Evolutionary conservation across 2,329 filamentous ascomycete genomes (phyloP).

Genomic region (Cercospora nicotianae): DNA sequence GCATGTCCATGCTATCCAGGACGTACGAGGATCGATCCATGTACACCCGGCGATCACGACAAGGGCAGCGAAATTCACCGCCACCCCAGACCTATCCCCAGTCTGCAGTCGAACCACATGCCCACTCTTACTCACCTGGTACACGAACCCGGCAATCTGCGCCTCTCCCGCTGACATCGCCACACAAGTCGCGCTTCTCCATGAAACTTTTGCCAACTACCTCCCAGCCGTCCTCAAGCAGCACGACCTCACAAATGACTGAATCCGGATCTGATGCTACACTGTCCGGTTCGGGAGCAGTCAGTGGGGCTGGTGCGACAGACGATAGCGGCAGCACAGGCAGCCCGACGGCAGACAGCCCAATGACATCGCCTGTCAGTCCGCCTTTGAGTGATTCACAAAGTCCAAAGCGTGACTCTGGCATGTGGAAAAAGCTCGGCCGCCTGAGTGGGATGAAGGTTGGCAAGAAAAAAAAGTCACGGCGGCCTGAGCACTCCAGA

Average conservation of each 20-base stretch:
- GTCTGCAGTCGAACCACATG: slow-evolving; percentile 32
- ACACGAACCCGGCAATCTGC: slow-evolving; percentile 35
- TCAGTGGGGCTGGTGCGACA: slow-evolving; percentile 49
- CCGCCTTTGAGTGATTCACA: slow-evolving; percentile 54
- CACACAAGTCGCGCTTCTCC: slow-evolving; percentile 38
- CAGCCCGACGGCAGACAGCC: slow-evolving; percentile 50
- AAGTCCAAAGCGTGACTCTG: slow-evolving; percentile 39
- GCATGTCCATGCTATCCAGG: slow-evolving; percentile 35
- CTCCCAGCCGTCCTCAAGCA: slow-evolving; percentile 31
- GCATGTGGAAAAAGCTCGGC: slow-evolving; percentile 43
- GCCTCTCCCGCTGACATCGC: slow-evolving; percentile 36
- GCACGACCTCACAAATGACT: slow-evolving; percentile 19
- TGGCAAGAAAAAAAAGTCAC: slow-evolving; percentile 38
- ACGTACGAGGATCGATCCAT: slow-evolving; percentile 43
- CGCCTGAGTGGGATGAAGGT: slow-evolving; percentile 41
- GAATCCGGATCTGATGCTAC: slow-evolving; percentile 31
- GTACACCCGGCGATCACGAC: slow-evolving; percentile 29
- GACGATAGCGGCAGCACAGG: slow-evolving; percentile 67
- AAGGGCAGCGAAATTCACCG: slow-evolving; percentile 36
- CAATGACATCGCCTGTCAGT: slow-evolving; percentile 74
- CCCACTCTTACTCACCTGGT: slow-evolving; percentile 30
- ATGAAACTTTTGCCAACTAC: slow-evolving; percentile 38
- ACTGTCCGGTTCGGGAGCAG: slow-evolving; percentile 34
- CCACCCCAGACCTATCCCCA: slow-evolving; percentile 34
- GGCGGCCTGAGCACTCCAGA: slow-evolving; percentile 31